phyloP scores from a whole-genome alignment of 345 rosid species.

The Hibiscus trionum region DNA sequence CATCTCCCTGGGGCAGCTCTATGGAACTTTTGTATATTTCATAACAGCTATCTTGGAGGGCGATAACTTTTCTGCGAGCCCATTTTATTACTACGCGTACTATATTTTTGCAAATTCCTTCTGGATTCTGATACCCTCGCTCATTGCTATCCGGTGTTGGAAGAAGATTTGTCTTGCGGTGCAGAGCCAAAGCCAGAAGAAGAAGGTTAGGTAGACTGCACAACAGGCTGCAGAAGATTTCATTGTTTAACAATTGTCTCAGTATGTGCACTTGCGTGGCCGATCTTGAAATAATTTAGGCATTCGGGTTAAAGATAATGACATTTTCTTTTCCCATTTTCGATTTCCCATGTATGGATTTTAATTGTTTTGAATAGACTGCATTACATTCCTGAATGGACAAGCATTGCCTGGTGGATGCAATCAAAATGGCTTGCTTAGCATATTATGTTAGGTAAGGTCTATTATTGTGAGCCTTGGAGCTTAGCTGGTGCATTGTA shows the following conservation, averaged over 20 bases:
- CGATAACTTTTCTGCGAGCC: conserved; percentile 61
- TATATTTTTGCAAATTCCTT: conserved; percentile 58
- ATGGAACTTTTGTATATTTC: conserved; percentile 78
- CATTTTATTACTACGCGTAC: conserved; percentile 57
- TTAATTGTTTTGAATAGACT: neutral
- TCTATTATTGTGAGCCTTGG: neutral
- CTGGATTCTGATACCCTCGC: conserved; percentile 65
- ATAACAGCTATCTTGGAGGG: conserved; percentile 76
- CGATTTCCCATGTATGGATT: neutral
- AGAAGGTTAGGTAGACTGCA: conserved; percentile 27
- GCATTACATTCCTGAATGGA: too few species aligned
- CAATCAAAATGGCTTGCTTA: neutral
- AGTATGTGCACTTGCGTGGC: neutral
- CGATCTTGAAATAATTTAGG: neutral
- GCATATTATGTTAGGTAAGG: neutral
- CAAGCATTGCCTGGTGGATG: neutral
- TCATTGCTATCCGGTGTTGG: conserved; percentile 71
- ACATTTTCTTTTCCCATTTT: neutral
- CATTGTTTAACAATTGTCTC: neutral
- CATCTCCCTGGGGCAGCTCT: conserved; percentile 80
- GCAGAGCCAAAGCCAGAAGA: conserved; percentile 35
- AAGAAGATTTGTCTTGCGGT: conserved; percentile 50
- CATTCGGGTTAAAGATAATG: neutral
- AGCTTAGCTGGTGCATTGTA: neutral
- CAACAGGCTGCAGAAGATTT: neutral